Base-by-base conservation (phyloP, 352 stramenopile genomes). In the Globisporangium paroecandrum region DNA sequence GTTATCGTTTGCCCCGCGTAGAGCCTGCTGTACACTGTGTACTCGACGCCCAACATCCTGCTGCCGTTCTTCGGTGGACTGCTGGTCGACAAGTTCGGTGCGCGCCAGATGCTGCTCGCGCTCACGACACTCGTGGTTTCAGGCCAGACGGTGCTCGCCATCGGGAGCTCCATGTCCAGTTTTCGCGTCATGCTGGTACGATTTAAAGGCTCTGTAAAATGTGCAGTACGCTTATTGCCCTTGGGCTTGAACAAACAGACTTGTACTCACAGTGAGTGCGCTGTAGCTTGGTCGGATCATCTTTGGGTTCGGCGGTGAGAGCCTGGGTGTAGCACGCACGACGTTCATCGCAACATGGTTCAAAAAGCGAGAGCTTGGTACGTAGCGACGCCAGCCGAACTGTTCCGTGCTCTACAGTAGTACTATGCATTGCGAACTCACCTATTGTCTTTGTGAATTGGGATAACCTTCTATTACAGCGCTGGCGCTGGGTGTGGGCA, bases 251-350 rank as follows among this genome's bases (percentile, higher is more conserved):
- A 43, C 20, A 36, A 10, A 36, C 0, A 20, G 9, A 12, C 15
- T 15, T 53, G 32, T 43, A 41, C 34, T 41, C 10, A 41, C 34
- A 41, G 8, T 38, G 38, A 54, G 22, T 54, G 25, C 25, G 24
- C 10, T 84, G 60, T 73, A 95, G 62, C 22, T 93, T 18, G 90
- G 90, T 9, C 71, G 90, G 15, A 72, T 91, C 47, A 62, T 97
- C 32, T 97, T 93, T 72, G 90, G 90, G 2, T 74, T 97, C 38
- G 90, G 89, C 8, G 90, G 85, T 8, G 90, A 97, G 66, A 93
- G 75, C 20, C 67, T 97, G 0, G 83, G 71, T 38, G 89, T 97
- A 4, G 86, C 83, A 4, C 76, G 85, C 29, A 89, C 74, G 32
- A 89, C 89, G 4, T 78, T 97, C 32, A 68, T 96, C 10, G 77